These are phyloP conservation scores for Globisporangium paroecandrum DNA, from an alignment of 352 stramenopile genomes.

Conservation along the genomic window DNA sequence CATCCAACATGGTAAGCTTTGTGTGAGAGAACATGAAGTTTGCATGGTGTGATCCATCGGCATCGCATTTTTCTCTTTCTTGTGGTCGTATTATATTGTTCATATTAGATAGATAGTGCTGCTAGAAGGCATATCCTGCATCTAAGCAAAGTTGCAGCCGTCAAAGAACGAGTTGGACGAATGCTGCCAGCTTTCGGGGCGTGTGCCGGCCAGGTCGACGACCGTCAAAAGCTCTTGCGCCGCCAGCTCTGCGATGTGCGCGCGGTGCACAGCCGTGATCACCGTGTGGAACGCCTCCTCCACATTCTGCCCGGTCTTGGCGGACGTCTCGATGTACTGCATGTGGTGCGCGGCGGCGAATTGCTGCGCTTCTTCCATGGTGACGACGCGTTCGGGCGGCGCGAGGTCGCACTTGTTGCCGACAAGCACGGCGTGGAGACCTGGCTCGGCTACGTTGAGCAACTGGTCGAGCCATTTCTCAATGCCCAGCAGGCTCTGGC, in stretches of 20 bases:
- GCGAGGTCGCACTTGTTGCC: constrained; percentile 76
- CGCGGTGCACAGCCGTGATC: constrained; percentile 52
- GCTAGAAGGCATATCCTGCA: no score
- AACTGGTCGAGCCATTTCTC: constrained; percentile 74
- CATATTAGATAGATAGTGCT: constrained; percentile 1
- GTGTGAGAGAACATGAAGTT: not conserved
- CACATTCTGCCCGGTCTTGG: constrained; percentile 69
- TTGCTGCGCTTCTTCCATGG: constrained; percentile 54
- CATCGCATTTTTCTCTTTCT: not conserved
- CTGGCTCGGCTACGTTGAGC: constrained; percentile 66
- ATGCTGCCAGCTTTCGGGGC: not conserved
- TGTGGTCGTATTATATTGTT: not conserved
- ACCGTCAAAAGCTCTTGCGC: constrained; percentile 23
- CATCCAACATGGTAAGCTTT: not conserved
- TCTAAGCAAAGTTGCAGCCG: constrained; percentile 10
- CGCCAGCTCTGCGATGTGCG: constrained; percentile 32
- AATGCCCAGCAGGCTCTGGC: constrained; percentile 45
- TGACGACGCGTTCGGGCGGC: constrained; percentile 38
- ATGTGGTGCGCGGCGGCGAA: constrained; percentile 70
- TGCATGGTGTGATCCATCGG: not conserved
- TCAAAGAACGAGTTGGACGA: constrained; percentile 28
- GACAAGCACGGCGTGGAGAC: constrained; percentile 61
- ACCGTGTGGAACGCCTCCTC: constrained; percentile 56
- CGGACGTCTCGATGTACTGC: constrained; percentile 78
- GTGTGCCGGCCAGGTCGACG: constrained; percentile 29